Evolutionary conservation across 2,329 filamentous ascomycete genomes (phyloP), one percentile per base, ranked within the genome.

Genomic region (Talaromyces islandicus): DNA sequence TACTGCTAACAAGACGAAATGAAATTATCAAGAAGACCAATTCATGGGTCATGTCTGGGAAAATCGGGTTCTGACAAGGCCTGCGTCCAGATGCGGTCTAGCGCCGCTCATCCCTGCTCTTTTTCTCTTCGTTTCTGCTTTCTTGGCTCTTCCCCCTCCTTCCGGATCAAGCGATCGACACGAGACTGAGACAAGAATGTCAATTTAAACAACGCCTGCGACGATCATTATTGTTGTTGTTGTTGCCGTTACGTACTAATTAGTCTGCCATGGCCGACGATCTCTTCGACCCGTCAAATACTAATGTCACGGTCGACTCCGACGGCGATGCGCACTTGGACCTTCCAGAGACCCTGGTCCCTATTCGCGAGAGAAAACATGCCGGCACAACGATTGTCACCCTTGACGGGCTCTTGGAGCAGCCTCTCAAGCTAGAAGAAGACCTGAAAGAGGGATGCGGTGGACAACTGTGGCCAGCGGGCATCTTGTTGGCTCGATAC

Each of bases 381-480:
- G 80, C 84, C 17, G 76, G 76, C 2, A 80, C 80, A n/a, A 81
- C 79, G 4, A 70, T 69, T 25, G 71, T 86, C 19, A 79, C 82
- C 38, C 94, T 97, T 70, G 88, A 89, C 64, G 88, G 90, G 43
- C 82, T 94, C 57, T 81, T 97, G 35, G 75, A 80, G 21, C 78
- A 83, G 54, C 87, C 89, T 51, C 81, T 97, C 63, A 81, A 84
- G 62, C 84, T 97, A 17, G 89, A 90, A 69, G 92, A 97, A 74
- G 92, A 97, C 74, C 83, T 96, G 54, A 85, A 85, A 60, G 85
- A 90, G 64, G 94, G 94, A 62, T 97, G 94, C 74, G 94, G 94
- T 54, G 94, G 94, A 2, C 90, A 95, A 75, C 83, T 95, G 11
- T 97, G 94, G 94, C 93, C 92, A 3, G 93, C 93, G 0, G 94